Conservation (phyloP, 305 asterid genomes). For the Striga hermonthica region DNA sequence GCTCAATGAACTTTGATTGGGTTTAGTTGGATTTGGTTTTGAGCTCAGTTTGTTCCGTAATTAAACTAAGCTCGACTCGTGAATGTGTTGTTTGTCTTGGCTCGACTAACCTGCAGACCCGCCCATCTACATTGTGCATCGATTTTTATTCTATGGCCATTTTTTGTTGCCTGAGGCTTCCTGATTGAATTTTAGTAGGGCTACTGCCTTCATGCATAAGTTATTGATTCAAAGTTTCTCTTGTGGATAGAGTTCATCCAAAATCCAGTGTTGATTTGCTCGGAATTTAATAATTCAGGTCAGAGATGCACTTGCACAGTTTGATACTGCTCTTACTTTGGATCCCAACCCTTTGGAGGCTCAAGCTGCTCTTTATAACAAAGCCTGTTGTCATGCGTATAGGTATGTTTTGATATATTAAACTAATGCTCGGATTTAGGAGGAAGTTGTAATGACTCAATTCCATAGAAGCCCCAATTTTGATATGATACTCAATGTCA, state of each 20-base stretch:
- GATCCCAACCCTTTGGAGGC: conserved; percentile 71
- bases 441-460: neutral
- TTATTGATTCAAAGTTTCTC: conserved; percentile 11
- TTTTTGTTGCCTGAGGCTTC: neutral
- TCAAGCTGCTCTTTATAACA: conserved; percentile 93
- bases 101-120: conserved; percentile 11
- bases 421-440: conserved; percentile 4
- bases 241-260: conserved; percentile 19
- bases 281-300: conserved; percentile 46
- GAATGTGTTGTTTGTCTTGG: neutral
- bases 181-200: conserved; percentile 10
- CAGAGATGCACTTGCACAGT: conserved; percentile 83
- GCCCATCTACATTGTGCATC: neutral
- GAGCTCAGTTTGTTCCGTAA: conserved; percentile 5
- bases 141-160: neutral
- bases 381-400: conserved; percentile 97
- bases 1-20: neutral
- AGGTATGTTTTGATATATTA: conserved; percentile 41
- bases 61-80: neutral
- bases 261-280: conserved; percentile 10
- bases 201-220: conserved; percentile 12
- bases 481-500: too few relatives aligned
- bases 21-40: conserved; percentile 13
- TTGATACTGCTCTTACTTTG: conserved; percentile 84
- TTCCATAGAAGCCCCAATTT: too few relatives aligned